Conservation (phyloP, 1,139 yeast species). For the Candida buenavistaensis region DNA sequence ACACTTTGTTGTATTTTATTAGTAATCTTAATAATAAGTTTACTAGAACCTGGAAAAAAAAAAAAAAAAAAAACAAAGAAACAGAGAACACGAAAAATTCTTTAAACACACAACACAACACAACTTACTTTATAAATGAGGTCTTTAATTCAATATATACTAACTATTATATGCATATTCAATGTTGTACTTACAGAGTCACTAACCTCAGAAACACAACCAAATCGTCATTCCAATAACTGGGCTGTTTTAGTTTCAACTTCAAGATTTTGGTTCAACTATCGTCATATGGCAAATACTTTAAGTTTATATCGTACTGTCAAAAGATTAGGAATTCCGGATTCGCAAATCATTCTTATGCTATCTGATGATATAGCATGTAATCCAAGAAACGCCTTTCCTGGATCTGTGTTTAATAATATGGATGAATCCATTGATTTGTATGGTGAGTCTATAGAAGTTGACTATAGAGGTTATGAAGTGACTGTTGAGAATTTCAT, state of each 20-base stretch:
- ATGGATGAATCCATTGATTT: constrained; percentile 92
- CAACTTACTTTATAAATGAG: no score
- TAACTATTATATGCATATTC: no score
- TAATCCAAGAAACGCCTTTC: constrained; percentile 92
- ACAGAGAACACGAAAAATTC: no score
- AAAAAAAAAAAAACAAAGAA: no score
- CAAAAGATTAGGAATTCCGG: constrained; percentile 93
- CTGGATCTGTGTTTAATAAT: constrained; percentile 94
- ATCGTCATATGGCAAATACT: constrained; percentile 96
- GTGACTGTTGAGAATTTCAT: constrained; percentile 96
- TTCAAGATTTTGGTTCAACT: constrained; percentile 96
- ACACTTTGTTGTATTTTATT: no score
- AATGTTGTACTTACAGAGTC: no score
- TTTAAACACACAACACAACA: no score
- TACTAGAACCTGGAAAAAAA: no score
- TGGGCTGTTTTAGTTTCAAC: constrained; percentile 97
- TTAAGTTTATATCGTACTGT: constrained; percentile 94
- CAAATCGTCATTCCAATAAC: constrained; percentile 66
- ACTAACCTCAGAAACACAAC: constrained; percentile 16
- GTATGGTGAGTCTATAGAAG: constrained; percentile 93
- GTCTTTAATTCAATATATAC: neutral
- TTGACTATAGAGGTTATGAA: constrained; percentile 95
- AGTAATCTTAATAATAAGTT: no score
- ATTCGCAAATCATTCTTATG: constrained; percentile 95
- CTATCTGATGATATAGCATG: constrained; percentile 96